These are phyloP conservation scores for Themeda triandra DNA, from an alignment of 176 grass and related monocot genomes.

Conservation along the genomic window DNA sequence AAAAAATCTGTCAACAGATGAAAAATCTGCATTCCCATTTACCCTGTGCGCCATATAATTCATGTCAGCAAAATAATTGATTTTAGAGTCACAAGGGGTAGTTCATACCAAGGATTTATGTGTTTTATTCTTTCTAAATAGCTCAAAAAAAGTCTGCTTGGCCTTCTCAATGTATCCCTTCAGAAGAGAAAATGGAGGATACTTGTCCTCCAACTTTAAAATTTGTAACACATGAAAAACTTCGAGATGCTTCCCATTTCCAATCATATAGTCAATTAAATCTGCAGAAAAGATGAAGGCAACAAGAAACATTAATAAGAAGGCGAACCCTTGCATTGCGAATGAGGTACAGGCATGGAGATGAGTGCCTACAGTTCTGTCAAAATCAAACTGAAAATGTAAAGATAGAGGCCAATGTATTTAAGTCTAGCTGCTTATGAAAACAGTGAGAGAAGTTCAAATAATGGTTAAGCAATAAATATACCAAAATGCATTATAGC, in stretches of 20 bases:
- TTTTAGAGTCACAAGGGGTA: neutral
- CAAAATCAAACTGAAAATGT: neutral
- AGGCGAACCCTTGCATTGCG: neutral
- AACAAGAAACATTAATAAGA: constrained; percentile 3
- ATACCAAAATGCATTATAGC: neutral
- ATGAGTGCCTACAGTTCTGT: neutral
- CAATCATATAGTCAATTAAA: constrained; percentile 51
- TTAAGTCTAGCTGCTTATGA: neutral
- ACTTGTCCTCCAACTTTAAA: constrained; percentile 23
- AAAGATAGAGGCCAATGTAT: neutral
- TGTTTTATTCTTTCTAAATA: neutral
- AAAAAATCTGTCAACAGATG: neutral
- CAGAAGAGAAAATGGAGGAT: neutral
- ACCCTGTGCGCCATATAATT: neutral
- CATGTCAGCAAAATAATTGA: neutral
- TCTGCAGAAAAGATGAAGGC: constrained; percentile 36
- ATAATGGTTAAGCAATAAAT: neutral
- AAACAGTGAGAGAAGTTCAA: neutral
- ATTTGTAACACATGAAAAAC: constrained; percentile 18
- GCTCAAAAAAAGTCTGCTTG: neutral
- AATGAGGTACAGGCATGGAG: neutral
- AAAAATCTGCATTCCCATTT: too few species aligned
- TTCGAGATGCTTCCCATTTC: constrained; percentile 31
- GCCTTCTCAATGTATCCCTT: neutral
- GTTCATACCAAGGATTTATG: neutral